Evolutionary conservation across 306 rosid genomes (phyloP).

Genomic region (Medicago truncatula): DNA sequence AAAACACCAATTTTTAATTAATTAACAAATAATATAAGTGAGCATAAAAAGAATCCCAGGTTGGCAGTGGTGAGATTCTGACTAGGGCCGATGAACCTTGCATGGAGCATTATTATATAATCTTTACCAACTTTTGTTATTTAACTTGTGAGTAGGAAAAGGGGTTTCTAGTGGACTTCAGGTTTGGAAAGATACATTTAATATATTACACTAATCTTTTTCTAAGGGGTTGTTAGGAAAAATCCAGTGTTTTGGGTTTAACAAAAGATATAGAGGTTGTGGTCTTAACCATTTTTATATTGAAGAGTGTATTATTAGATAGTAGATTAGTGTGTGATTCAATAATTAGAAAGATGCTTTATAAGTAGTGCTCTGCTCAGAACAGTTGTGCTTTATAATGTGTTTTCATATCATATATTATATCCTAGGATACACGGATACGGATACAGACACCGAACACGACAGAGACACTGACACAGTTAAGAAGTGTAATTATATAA

Average conservation of each 20-base stretch:
- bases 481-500: too few species aligned
- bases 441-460: too few species aligned
- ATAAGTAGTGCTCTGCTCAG: constrained; percentile 60
- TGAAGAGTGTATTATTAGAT: constrained; percentile 63
- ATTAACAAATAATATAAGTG: constrained; percentile 18
- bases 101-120: constrained; percentile 54
- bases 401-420: constrained; percentile 36
- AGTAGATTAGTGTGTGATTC: constrained; percentile 60
- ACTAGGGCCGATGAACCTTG: constrained; percentile 87
- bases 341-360: constrained; percentile 73
- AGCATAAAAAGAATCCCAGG: constrained; percentile 79
- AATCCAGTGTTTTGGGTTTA: constrained; percentile 64
- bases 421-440: too few species aligned
- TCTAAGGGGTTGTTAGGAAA: constrained; percentile 58
- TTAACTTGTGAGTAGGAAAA: constrained; percentile 47
- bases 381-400: constrained; percentile 52
- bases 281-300: constrained; percentile 47
- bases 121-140: constrained; percentile 61
- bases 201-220: constrained; percentile 42
- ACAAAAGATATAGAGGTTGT: constrained; percentile 58
- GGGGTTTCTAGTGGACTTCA: constrained; percentile 74
- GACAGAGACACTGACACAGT: too few species aligned
- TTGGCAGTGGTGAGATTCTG: constrained; percentile 91
- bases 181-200: constrained; percentile 72
- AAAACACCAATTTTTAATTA: constrained; percentile 5